phyloP scores from a whole-genome alignment of 202 grass and related monocot genomes.

The Bolboschoenoplectus hybrid region DNA sequence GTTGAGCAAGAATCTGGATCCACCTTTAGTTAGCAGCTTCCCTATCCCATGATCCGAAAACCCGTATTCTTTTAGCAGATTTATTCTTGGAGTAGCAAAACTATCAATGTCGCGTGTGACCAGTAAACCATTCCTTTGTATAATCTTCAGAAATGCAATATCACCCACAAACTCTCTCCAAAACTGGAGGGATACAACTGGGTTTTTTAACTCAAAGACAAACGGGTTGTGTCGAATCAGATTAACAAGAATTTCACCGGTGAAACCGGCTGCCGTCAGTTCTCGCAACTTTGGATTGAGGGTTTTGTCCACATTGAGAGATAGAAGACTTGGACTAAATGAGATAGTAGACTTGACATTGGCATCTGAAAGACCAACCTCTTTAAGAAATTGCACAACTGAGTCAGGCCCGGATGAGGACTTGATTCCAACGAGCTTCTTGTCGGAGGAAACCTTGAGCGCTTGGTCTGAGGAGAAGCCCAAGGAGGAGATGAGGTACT shows the following conservation, averaged over 20 bases:
- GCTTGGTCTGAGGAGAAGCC: constrained; percentile 17
- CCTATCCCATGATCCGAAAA: constrained; percentile 47
- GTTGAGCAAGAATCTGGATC: constrained; percentile 45
- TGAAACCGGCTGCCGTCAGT: constrained; percentile 50
- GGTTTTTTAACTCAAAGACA: constrained; percentile 45
- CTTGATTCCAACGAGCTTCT: neutral
- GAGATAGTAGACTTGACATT: constrained; percentile 48
- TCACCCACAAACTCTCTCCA: constrained; percentile 55
- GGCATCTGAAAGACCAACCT: constrained; percentile 40
- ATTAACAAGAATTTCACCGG: constrained; percentile 44
- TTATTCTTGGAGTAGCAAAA: constrained; percentile 51
- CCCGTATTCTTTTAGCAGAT: constrained; percentile 55
- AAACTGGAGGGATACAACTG: constrained; percentile 57
- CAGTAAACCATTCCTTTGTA: constrained; percentile 49
- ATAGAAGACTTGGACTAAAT: constrained; percentile 43
- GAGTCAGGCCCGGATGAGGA: neutral
- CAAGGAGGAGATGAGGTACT: constrained; percentile 47
- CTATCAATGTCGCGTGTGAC: constrained; percentile 50
- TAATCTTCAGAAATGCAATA: constrained; percentile 48
- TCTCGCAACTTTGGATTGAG: constrained; percentile 43
- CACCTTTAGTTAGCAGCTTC: constrained; percentile 40
- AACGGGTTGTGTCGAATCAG: constrained; percentile 46
- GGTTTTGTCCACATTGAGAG: constrained; percentile 46
- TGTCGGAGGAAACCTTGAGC: constrained; percentile 12
- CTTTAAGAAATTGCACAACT: neutral